Percentiles rank a stretch among this genome's conserved stretches.
Evolutionary conservation across 257 asterid species (phyloP).

Genomic region (Gynochthodes officinalis): DNA sequence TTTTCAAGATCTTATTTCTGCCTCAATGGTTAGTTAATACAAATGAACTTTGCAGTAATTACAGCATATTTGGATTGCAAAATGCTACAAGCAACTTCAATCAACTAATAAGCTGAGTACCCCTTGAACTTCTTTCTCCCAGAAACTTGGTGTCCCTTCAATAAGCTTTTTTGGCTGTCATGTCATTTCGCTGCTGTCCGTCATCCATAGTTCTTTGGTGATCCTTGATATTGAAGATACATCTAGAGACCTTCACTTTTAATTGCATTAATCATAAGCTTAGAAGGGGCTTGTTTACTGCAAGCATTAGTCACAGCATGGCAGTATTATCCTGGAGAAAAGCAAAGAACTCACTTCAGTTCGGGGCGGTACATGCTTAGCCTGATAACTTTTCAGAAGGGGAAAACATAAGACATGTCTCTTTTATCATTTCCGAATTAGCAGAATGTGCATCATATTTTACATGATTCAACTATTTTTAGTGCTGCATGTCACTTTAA

Average conservation of each 20-base stretch:
- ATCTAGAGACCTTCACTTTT: background rate
- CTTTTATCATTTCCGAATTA: background rate
- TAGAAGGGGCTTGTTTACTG: background rate
- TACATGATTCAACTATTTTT: background rate
- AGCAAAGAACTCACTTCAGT: background rate
- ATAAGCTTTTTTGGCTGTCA: background rate
- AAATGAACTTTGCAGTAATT: background rate
- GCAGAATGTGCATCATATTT: background rate
- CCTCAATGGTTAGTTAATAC: background rate
- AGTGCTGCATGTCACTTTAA: background rate
- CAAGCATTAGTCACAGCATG: background rate
- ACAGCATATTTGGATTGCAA: background rate
- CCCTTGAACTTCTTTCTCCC: background rate
- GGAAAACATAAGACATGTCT: background rate
- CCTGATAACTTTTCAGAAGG: background rate
- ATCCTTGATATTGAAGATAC: background rate
- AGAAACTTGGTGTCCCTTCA: background rate
- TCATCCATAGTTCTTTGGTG: background rate
- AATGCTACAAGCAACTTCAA: slow-evolving; percentile 4
- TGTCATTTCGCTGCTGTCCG: background rate
- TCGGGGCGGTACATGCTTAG: background rate
- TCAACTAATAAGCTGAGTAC: slow-evolving; percentile 20
- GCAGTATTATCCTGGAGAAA: slow-evolving; percentile 3
- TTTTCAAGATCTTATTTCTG: background rate
- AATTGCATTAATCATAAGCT: background rate